Base-by-base conservation (phyloP, 495 filamentous ascomycete species). In the Talaromyces borbonicus region DNA sequence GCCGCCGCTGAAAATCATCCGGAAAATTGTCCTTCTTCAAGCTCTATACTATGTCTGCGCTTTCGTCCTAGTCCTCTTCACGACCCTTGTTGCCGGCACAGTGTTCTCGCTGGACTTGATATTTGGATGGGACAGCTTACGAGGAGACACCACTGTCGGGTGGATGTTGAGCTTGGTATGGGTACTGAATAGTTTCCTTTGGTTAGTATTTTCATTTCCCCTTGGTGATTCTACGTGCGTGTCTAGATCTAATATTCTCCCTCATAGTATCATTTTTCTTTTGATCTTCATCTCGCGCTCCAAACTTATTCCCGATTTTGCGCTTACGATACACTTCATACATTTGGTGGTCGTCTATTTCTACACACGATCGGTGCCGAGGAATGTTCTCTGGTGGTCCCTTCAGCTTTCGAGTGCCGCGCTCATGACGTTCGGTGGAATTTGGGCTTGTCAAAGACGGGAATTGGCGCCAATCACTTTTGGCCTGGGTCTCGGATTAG, bases 231-330 rank as follows among this genome's bases (percentile, higher is more conserved):
- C 52, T 14, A 22, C n/a, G n/a, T 8, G 12, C 0, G 7, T 43
- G 16, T 24, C 18, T 12, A 14, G 41, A 5, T 35, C 25, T 20
- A 22, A 9, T 25, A 9, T 36, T 6, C 35, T n/a, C n/a, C n/a
- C n/a, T n/a, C n/a, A n/a, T n/a, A 71, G 67, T 49, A 79, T 85
- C 12, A 74, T 90, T 23, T 81, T 84, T n/a, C 75, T 92, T 27
- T 73, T 90, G 25, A 61, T 88, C 41, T 69, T 95, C 48, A 78
- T 95, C 50, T 81, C 82, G 23, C 85, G 90, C 44, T 88, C 83
- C 20, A 96, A 96, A 57, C 79, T 95, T 27, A 81, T 96, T 25
- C 85, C 84, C 49, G 92, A 99, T 60, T 99, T 99, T 61, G 81
- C 87, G 5, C 72, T 96, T 18, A 94, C 92, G 1, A 75, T 92